Evolutionary conservation across 768 basidiomycete species (phyloP).

Genomic region (Paxillus ammoniavirescens): DNA sequence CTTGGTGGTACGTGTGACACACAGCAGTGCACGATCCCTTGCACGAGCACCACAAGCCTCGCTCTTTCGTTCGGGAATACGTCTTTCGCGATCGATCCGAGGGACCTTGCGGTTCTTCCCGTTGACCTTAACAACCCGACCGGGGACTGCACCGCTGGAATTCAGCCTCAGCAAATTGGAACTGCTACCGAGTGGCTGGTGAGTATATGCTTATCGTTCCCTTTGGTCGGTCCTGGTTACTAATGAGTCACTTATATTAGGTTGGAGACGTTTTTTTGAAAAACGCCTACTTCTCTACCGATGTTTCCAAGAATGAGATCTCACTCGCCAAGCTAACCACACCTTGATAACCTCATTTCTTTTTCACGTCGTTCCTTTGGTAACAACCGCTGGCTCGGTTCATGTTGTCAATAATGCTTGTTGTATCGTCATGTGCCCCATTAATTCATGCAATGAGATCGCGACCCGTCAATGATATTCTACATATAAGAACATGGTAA

Average conservation of each 20-base stretch:
- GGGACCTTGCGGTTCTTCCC: slow-evolving; percentile 62
- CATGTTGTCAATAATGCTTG: not conserved
- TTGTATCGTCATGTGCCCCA: not conserved
- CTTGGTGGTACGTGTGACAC: slow-evolving; percentile 52
- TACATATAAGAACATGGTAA: not conserved
- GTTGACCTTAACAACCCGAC: slow-evolving; percentile 46
- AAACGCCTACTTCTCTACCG: slow-evolving; percentile 71
- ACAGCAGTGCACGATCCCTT: slow-evolving; percentile 62
- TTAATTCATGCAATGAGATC: not conserved
- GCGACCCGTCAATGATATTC: not conserved
- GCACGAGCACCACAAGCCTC: slow-evolving; percentile 51
- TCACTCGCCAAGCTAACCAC: slow-evolving; percentile 55
- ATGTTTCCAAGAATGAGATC: slow-evolving; percentile 56
- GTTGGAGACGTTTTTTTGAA: slow-evolving; percentile 77
- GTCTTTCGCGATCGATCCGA: slow-evolving; percentile 60
- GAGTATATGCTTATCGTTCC: slow-evolving; percentile 24
- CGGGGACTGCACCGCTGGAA: slow-evolving; percentile 71
- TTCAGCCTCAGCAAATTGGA: slow-evolving; percentile 60
- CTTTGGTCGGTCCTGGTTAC: not conserved
- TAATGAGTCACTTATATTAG: slow-evolving; percentile 12
- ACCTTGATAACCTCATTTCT: slow-evolving; percentile 3
- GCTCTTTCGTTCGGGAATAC: slow-evolving; percentile 59
- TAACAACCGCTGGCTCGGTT: slow-evolving; percentile 11
- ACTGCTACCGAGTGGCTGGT: slow-evolving; percentile 68
- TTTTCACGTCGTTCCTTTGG: not conserved